Evolutionary conservation across 78 protist species (phyloP).

Genomic region (Mastigamoeba balamuthi): DNA sequence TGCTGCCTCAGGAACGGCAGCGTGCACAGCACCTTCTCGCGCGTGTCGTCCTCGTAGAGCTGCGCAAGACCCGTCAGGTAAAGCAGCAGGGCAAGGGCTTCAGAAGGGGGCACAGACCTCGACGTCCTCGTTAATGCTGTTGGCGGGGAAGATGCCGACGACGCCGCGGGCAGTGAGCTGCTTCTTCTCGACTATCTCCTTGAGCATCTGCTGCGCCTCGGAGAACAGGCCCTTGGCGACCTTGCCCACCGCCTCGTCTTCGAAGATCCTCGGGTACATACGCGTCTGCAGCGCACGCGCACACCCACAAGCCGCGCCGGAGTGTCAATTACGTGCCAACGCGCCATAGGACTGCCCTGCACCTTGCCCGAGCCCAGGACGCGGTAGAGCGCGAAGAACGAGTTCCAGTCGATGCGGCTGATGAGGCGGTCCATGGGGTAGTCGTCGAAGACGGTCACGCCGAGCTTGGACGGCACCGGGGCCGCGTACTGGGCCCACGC

Average conservation of each 20-base stretch:
- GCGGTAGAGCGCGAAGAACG: no score
- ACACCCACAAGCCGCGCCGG: no score
- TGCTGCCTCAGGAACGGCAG: slow-evolving; percentile 91
- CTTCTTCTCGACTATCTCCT: slow-evolving; percentile 39
- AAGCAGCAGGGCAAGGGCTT: neutral
- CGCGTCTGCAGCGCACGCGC: no score
- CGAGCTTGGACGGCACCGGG: neutral
- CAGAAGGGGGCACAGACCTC: slow-evolving; percentile 12
- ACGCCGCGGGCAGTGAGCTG: slow-evolving; percentile 59
- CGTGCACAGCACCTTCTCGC: slow-evolving; percentile 5
- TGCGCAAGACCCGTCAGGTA: no score
- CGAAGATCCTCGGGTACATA: slow-evolving; percentile 91
- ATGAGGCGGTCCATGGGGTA: slow-evolving; percentile 61
- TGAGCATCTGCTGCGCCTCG: slow-evolving; percentile 78
- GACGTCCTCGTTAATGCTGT: slow-evolving; percentile 83
- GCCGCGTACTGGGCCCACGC: no score
- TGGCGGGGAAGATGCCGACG: slow-evolving; percentile 85
- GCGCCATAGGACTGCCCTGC: no score
- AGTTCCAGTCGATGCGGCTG: slow-evolving; percentile 93
- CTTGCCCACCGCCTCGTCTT: slow-evolving; percentile 82
- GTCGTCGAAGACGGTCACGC: slow-evolving; percentile 33
- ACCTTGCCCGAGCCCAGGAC: no score
- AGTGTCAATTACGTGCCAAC: no score
- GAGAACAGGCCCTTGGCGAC: slow-evolving; percentile 84
- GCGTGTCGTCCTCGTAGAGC: slow-evolving; percentile 64